Evolutionary conservation across 768 basidiomycete genomes (phyloP).

Genomic region (Collybia sp.): DNA sequence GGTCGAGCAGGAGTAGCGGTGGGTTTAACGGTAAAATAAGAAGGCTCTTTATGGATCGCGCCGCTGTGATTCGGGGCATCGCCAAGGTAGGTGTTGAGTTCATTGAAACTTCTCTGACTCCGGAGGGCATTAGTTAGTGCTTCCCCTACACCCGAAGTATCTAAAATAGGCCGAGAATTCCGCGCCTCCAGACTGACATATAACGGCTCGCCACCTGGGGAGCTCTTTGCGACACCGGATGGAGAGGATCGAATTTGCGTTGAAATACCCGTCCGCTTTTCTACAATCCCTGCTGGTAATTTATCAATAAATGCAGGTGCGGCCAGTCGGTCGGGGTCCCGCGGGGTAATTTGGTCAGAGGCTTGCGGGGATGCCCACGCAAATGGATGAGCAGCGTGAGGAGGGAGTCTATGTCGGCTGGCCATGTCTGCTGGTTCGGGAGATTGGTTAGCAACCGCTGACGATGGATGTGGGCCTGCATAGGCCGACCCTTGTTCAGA

Average conservation of each 20-base stretch:
- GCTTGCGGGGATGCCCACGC: conserved; percentile 28
- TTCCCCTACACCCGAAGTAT: conserved; percentile 59
- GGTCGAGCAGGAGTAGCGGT: conserved; percentile 1
- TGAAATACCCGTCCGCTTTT: conserved; percentile 38
- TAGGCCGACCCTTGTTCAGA: conserved; percentile 21
- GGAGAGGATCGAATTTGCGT: conserved; percentile 46
- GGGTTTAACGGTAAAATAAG: conserved; percentile 6
- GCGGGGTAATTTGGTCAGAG: conserved; percentile 26
- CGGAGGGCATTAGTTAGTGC: conserved; percentile 46
- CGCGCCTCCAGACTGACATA: no score
- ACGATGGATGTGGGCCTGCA: conserved; percentile 30
- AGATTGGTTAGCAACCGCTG: conserved; percentile 8
- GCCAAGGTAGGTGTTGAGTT: conserved; percentile 46
- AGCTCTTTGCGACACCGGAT: conserved; percentile 23
- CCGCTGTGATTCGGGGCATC: conserved; percentile 22
- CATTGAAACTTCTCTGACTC: conserved; percentile 16
- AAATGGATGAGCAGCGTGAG: conserved; percentile 41
- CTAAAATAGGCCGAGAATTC: conserved; percentile 31
- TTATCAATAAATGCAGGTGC: conserved; percentile 49
- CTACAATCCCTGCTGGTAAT: conserved; percentile 35
- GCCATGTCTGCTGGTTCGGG: conserved; percentile 19
- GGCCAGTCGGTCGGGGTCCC: conserved; percentile 27
- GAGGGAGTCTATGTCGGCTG: conserved; percentile 29
- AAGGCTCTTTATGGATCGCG: conserved; percentile 4
- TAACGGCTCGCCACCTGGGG: background rate